A percentile compares a stretch with the other conserved stretches of the same genome.
phyloP scores from a whole-genome alignment of 2,329 filamentous ascomycete genomes.

The Aspergillus neoniger region DNA sequence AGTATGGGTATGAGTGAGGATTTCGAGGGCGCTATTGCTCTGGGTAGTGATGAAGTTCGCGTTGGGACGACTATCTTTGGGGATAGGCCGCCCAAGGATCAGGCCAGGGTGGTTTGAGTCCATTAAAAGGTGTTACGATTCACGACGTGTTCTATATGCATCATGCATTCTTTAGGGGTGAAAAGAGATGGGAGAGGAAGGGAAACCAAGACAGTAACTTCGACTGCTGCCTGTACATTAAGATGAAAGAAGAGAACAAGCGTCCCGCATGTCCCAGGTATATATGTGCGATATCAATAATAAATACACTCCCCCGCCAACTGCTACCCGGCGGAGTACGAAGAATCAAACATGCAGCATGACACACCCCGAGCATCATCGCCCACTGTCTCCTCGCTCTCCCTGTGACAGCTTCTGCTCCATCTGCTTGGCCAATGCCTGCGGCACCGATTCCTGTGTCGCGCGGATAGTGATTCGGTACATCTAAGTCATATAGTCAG shows the following conservation, averaged over 20 bases:
- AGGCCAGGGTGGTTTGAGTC: conserved; percentile 66
- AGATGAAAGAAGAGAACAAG: background rate
- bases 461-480: conserved; percentile 90
- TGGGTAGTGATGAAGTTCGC: conserved; percentile 87
- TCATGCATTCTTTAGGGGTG: background rate
- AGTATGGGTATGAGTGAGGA: conserved; percentile 99
- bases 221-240: background rate
- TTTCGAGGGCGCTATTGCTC: conserved; percentile 80
- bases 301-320: background rate
- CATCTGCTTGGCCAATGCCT: conserved; percentile 80
- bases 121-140: background rate
- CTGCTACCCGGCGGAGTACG: background rate
- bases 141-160: background rate
- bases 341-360: background rate
- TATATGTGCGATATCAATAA: conserved; percentile 1
- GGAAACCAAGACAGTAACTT: background rate
- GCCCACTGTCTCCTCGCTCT: conserved; percentile 13
- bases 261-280: background rate
- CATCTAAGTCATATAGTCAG: conserved; percentile 65
- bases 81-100: conserved; percentile 72
- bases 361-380: background rate
- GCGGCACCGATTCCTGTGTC: conserved; percentile 86
- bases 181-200: background rate
- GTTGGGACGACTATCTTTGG: conserved; percentile 96
- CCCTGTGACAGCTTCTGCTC: conserved; percentile 73